Evolutionary conservation across 2,329 filamentous ascomycete species (phyloP).

Genomic region (Dactylellina parvicollis): DNA sequence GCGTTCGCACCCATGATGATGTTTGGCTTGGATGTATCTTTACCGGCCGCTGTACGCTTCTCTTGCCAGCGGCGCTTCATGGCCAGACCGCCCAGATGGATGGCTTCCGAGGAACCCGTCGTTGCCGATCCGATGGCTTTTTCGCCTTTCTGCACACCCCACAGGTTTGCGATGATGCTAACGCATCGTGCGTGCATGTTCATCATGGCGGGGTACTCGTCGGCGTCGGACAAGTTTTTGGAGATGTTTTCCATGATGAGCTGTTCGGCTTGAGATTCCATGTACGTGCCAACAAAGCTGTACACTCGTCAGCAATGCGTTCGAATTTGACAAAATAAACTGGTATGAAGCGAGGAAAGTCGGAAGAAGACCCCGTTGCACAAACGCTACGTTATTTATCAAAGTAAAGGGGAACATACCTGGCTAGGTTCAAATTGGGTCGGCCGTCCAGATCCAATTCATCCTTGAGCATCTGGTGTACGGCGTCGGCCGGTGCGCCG

Average conservation of each 20-base stretch:
- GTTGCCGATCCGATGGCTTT: slow-evolving; percentile 75
- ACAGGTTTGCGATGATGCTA: slow-evolving; percentile 74
- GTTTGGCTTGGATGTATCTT: slow-evolving; percentile 73
- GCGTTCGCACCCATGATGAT: slow-evolving; percentile 80
- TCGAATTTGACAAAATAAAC: not conserved
- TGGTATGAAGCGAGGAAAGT: no score
- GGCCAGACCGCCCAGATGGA: slow-evolving; percentile 75
- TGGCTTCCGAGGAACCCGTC: slow-evolving; percentile 76
- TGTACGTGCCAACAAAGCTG: slow-evolving; percentile 76
- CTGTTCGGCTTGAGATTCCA: slow-evolving; percentile 72
- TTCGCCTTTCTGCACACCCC: slow-evolving; percentile 71
- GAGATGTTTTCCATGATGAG: slow-evolving; percentile 75
- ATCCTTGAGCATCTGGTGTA: slow-evolving; percentile 73
- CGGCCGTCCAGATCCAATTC: slow-evolving; percentile 73
- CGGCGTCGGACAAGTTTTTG: slow-evolving; percentile 78
- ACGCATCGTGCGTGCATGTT: slow-evolving; percentile 67
- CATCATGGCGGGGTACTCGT: slow-evolving; percentile 70
- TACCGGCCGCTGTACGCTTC: slow-evolving; percentile 69
- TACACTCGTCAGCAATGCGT: not conserved
- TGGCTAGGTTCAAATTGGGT: slow-evolving; percentile 66
- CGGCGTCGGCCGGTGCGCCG: slow-evolving; percentile 65
- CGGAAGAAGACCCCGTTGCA: no score
- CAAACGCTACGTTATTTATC: no score
- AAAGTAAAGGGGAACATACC: not conserved
- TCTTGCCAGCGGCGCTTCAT: slow-evolving; percentile 82